Base-by-base conservation (phyloP, 768 basidiomycete species). In the Russula sp. region DNA sequence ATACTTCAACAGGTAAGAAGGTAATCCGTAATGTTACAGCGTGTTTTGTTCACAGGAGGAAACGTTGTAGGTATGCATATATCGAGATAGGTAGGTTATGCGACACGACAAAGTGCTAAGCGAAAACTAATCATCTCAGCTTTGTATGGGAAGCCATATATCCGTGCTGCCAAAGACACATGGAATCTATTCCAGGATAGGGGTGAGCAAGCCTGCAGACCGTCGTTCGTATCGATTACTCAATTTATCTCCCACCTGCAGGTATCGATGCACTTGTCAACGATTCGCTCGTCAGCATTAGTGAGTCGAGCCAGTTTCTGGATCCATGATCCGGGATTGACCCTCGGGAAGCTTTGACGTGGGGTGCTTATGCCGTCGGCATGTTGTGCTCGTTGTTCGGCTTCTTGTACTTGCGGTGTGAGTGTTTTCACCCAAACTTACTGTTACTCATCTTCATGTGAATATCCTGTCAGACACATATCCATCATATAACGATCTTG, bases 121-220 rank as follows among this genome's bases (percentile, higher is more conserved):
- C 56, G 47, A 40, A 37, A 31, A 59, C 13, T n/a, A 32, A 50
- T 16, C 40, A 45, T 42, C 11, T 8, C 50, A 88, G 88, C 91
- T 0, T 76, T 93, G 10, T 94, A 93, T 71, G 91, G 92, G 39
- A 94, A 94, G 74, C 76, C 87, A 1, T 94, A 92, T 67, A 80
- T 93, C 48, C 72, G 78, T 31, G 91, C 91, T 34, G 89, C 91
- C 0, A 91, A 88, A 72, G 89, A 91, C 71, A 91, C 92, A 0
- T 94, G 88, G 88, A 79, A 81, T 40, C 71, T 91, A 58, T 83
- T 90, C 75, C 82, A 81, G 70, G 87, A 91, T 69, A 82, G 89
- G 60, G 90, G 86, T 69, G 60, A 49, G 59, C 66, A 48, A 27
- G 20, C 6, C 51, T 63, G 47, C 62, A 59, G 32, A 53, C 32